Evolutionary conservation across 345 rosid species (phyloP), one percentile per base, ranked within the genome.

Genomic region (Syzygium aqueum): DNA sequence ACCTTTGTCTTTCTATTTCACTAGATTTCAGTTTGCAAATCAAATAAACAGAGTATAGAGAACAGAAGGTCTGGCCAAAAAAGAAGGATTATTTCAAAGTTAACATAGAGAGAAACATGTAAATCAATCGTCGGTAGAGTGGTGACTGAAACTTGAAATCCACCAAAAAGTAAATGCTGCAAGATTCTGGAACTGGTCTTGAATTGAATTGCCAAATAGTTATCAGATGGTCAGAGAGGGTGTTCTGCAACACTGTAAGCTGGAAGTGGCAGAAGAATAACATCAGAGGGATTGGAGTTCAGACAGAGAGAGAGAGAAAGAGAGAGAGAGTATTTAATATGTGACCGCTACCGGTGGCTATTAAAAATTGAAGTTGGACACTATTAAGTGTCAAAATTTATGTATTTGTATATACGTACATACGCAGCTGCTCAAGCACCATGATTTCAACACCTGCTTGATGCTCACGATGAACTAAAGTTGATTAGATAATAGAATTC

Each of bases 111-210:
- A 12, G 27, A 59, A 21, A 28, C 19, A 21, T 14, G 14, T 17
- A 50, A 77, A 27, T 65, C 57, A 53, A 53, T 53, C 9, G 3
- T 53, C 95, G 93, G 92, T 96, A 97, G 84, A 96, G 94, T 28
- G 98, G 99, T 12, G 99, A 97, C 86, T 92, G 95, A 89, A 97
- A 94, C 92, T 97, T 95, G 90, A 95, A 96, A 89, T 97, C 99
- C 54, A 97, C 99, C 84, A 92, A 85, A 89, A 97, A 94, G 87
- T 93, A 88, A 87, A 96, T 92, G 89, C 88, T 94, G 87, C 98
- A 94, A 85, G 93, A 90, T 91, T 98, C 98, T 37, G 40, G 40
- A 37, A 37, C 3, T 37, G 40, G 40, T 37, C 40, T 97, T 14
- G 97, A 97, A 90, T 88, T 95, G 90, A 97, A 97, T 89, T 96